These are phyloP conservation scores for Pseudogymnoascus sp. DNA, from an alignment of 2,329 filamentous ascomycete species.

Conservation along the genomic window DNA sequence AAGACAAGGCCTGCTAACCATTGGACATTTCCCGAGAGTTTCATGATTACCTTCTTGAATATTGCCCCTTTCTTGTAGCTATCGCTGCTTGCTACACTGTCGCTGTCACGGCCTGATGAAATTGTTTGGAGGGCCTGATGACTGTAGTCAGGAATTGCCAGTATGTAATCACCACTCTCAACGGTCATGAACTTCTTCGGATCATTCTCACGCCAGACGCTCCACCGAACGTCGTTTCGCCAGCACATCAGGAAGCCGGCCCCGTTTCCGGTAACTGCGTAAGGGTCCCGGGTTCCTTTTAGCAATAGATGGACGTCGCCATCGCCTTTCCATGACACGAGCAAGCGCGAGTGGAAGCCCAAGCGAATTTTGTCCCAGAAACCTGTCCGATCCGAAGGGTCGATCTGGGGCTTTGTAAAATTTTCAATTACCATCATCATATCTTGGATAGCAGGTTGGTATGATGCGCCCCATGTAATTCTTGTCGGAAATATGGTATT, in stretches of 20 bases:
- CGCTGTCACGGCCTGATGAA: slow-evolving; percentile 38
- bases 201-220: slow-evolving; percentile 75
- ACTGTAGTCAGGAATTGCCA: slow-evolving; percentile 90
- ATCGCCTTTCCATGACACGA: slow-evolving; percentile 86
- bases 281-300: slow-evolving; percentile 88
- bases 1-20: slow-evolving; percentile 91
- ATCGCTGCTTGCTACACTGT: slow-evolving; percentile 48
- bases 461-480: slow-evolving; percentile 95
- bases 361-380: slow-evolving; percentile 99
- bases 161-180: slow-evolving; percentile 88
- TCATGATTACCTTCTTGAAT: slow-evolving; percentile 99
- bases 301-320: slow-evolving; percentile 90
- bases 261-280: slow-evolving; percentile 83
- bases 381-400: slow-evolving; percentile 85
- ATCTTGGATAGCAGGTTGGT: slow-evolving; percentile 95
- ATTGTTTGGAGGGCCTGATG: slow-evolving; percentile 62
- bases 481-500: slow-evolving; percentile 87
- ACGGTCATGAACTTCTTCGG: slow-evolving; percentile 93
- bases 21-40: slow-evolving; percentile 90
- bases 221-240: slow-evolving; percentile 87
- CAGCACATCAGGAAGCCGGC: slow-evolving; percentile 98
- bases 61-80: slow-evolving; percentile 65
- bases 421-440: slow-evolving; percentile 99
- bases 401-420: slow-evolving; percentile 91
- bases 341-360: slow-evolving; percentile 85